Evolutionary conservation across 129 eudicot genomes (phyloP).

Genomic region (Pulicaria dysenterica): DNA sequence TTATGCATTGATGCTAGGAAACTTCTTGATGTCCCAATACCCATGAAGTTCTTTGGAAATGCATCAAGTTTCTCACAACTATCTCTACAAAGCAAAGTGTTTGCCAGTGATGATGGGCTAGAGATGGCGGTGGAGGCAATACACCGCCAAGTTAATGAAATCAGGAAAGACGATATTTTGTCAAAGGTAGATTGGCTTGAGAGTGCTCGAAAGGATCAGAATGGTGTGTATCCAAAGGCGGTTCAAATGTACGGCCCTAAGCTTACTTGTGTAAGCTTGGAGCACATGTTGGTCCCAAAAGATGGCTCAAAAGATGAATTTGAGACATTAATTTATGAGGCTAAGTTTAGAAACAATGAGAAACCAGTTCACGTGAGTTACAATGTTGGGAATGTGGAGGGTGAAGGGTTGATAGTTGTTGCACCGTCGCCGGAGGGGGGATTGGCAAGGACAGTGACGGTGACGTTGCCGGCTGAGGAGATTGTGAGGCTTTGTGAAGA

Average conservation of each 20-base stretch:
- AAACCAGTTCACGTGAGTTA: slow-evolving; percentile 63
- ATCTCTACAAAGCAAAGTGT: slow-evolving; percentile 15
- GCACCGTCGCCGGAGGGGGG: slow-evolving; percentile 64
- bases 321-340: slow-evolving; percentile 42
- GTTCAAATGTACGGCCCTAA: slow-evolving; percentile 54
- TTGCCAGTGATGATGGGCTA: slow-evolving; percentile 23
- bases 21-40: slow-evolving; percentile 29
- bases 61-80: slow-evolving; percentile 48
- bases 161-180: slow-evolving; percentile 40
- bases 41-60: slow-evolving; percentile 60
- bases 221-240: slow-evolving; percentile 34
- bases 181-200: slow-evolving; percentile 40
- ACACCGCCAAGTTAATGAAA: slow-evolving; percentile 40
- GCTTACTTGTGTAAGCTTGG: slow-evolving; percentile 55
- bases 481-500: slow-evolving; percentile 46
- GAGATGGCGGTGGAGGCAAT: slow-evolving; percentile 35
- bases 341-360: slow-evolving; percentile 51
- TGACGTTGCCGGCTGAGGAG: slow-evolving; percentile 48
- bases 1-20: slow-evolving; percentile 58
- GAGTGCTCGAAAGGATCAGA: slow-evolving; percentile 26
- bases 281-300: slow-evolving; percentile 38
- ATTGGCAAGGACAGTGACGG: slow-evolving; percentile 51
- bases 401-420: slow-evolving; percentile 60
- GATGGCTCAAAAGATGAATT: slow-evolving; percentile 14
- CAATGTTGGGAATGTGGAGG: slow-evolving; percentile 48